Evolutionary conservation across 768 basidiomycete species (phyloP), one percentile per base, ranked within the genome.

Genomic region (Ramaria rubella): DNA sequence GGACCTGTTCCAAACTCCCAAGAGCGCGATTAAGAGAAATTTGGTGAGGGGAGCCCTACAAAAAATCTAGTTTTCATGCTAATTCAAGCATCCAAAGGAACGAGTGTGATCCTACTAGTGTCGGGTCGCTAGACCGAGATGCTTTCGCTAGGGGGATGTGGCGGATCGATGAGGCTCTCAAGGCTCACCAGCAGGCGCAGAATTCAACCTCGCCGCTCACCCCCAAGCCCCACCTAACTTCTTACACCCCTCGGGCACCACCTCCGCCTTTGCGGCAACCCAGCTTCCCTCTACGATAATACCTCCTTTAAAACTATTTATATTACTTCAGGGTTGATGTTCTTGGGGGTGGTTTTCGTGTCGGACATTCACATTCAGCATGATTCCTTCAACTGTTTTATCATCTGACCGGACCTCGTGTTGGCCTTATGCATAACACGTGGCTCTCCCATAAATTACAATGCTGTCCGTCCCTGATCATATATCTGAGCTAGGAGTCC

Each of bases 401-500:
- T 36, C 34, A 21, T 17, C 14, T 42, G n/a, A 7, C 40, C 9
- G 2, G 40, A 21, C n/a, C 17, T 21, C 40, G n/a, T 2, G 40
- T 42, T 21, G 14, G 23, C n/a, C n/a, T 30, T 27, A 48, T 8
- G 17, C 24, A 27, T 24, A 30, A 24, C 3, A 23, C 24, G 2
- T 48, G 24, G 15, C 4, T 27, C 46, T 38, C n/a, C 36, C n/a
- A 19, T n/a, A n/a, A 12, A 49, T 49, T 58, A 62, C 43, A 62
- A 51, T 34, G 61, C 63, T 31, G 52, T 56, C 49, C 62, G 58
- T 38, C 63, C 56, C 33, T 62, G 60, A 27, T 67, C 64, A 69
- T 94, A 92, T 50, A 96, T 94, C 74, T 94, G 86, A 42, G 90
- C 86, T 63, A 96, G 67, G 60, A 96, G 65, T 21, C 89, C 90